phyloP scores from a whole-genome alignment of 768 basidiomycete species.

The Hygrophoropsis aurantiaca region DNA sequence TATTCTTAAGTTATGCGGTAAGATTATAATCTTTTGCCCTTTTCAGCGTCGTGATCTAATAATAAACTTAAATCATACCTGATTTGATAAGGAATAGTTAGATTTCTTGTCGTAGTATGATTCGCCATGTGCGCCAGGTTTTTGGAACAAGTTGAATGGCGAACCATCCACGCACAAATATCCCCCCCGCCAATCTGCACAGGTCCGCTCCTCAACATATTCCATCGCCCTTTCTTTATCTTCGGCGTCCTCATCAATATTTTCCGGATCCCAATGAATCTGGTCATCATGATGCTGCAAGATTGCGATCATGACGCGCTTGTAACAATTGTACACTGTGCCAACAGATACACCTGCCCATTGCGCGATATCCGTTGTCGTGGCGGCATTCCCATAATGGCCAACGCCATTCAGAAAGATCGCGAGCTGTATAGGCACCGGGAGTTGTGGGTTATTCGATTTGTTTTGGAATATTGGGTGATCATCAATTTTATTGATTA shows the following conservation, averaged over 20 bases:
- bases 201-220: neutral
- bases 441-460: conserved; percentile 19
- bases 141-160: conserved; percentile 17
- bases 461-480: conserved; percentile 28
- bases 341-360: conserved; percentile 18
- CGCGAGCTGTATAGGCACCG: conserved; percentile 29
- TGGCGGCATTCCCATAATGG: conserved; percentile 10
- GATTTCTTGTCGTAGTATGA: conserved; percentile 13
- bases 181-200: conserved; percentile 2
- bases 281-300: conserved; percentile 7
- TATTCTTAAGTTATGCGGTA: conserved; percentile 11
- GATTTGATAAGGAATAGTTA: conserved; percentile 9
- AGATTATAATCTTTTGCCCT: conserved; percentile 4
- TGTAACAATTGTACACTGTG: conserved; percentile 16
- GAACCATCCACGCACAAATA: conserved; percentile 13
- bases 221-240: neutral
- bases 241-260: neutral
- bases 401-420: conserved; percentile 26
- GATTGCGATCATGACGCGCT: conserved; percentile 13
- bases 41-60: neutral
- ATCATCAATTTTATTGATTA: conserved; percentile 14
- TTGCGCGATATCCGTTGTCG: conserved; percentile 17
- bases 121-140: conserved; percentile 17
- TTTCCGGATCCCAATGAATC: conserved; percentile 6
- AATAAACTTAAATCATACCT: conserved; percentile 5